Conservation (phyloP, 768 basidiomycete genomes). For the Russula emetica region DNA sequence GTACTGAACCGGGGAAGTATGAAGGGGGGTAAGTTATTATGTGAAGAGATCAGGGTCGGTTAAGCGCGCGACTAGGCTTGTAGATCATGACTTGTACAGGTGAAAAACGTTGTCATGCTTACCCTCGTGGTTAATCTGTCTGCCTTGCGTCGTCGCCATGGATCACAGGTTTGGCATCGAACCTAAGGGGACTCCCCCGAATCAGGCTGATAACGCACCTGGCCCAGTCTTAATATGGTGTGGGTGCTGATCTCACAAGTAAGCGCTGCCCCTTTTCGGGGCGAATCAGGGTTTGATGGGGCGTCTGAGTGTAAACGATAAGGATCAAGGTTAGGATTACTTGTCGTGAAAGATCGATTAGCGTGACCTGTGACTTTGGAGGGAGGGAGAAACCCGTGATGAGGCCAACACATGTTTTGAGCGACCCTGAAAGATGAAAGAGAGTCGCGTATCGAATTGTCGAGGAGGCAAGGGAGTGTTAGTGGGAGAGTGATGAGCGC, state of each 20-base stretch:
- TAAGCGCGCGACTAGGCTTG: background rate
- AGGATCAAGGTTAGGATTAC: conserved; percentile 21
- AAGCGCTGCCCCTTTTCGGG: conserved; percentile 5
- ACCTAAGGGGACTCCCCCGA: too few species aligned
- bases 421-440: background rate
- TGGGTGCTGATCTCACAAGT: background rate
- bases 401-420: background rate
- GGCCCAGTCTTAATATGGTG: conserved; percentile 7
- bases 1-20: conserved; percentile 9
- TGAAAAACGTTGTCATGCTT: conserved; percentile 24
- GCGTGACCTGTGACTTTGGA: conserved; percentile 4
- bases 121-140: conserved; percentile 14
- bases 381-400: background rate
- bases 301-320: conserved; percentile 16
- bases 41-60: conserved; percentile 22
- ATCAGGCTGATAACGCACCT: conserved; percentile 11
- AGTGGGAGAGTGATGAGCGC: conserved; percentile 1
- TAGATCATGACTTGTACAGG: conserved; percentile 12
- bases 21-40: conserved; percentile 13
- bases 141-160: conserved; percentile 12
- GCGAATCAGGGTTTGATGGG: conserved; percentile 15
- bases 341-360: conserved; percentile 7
- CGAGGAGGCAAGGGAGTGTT: conserved; percentile 1
- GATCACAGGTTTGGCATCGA: background rate
- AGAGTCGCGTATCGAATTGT: background rate